A percentile compares a stretch with the other conserved stretches of the same genome.
These are phyloP conservation scores for Aphanomyces astaci DNA, from an alignment of 352 stramenopile species.

Conservation along the genomic window DNA sequence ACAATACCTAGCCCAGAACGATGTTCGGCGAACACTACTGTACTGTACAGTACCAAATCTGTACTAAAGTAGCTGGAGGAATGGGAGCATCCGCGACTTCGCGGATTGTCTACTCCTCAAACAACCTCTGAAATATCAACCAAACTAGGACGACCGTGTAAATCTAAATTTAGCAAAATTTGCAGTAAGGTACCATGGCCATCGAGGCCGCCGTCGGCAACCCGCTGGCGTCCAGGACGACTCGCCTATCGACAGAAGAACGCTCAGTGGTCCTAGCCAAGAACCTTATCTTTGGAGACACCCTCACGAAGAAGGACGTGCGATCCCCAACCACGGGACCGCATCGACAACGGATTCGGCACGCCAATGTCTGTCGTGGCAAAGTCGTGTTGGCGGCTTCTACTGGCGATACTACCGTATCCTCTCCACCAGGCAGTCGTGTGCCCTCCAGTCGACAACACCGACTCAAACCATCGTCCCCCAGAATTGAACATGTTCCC, in stretches of 20 bases:
- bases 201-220: background rate
- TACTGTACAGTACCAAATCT: too few relatives aligned
- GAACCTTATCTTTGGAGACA: background rate
- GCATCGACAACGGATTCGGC: background rate
- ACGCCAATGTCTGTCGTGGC: conserved; percentile 10
- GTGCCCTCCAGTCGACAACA: background rate
- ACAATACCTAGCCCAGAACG: too few relatives aligned
- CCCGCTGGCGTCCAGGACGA: background rate
- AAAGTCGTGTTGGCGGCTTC: background rate
- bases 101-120: too few relatives aligned
- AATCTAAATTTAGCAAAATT: too few relatives aligned
- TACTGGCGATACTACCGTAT: background rate
- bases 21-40: too few relatives aligned
- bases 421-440: background rate
- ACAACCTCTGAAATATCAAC: too few relatives aligned
- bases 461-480: background rate
- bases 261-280: background rate
- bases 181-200: background rate
- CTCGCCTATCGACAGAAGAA: background rate
- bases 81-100: too few relatives aligned
- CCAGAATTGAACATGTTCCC: background rate
- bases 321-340: background rate
- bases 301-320: background rate
- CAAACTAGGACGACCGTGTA: too few relatives aligned
- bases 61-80: too few relatives aligned